These are phyloP conservation scores for Musa beccarii DNA, from an alignment of 176 grass and related monocot genomes.

Conservation along the genomic window DNA sequence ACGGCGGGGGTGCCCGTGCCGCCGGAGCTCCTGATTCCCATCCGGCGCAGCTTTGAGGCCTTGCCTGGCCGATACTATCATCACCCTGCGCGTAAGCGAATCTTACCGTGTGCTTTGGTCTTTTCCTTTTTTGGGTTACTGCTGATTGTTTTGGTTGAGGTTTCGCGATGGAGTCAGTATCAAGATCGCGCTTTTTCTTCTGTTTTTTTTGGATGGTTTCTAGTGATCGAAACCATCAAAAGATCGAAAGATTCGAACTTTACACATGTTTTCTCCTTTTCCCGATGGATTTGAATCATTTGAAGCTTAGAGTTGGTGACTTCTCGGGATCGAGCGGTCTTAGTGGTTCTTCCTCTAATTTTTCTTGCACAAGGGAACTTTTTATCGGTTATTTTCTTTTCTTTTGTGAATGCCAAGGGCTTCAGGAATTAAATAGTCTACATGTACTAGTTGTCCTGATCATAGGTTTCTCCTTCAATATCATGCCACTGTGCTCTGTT, in stretches of 20 bases:
- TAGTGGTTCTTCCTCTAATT: not conserved
- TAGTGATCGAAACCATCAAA: no score
- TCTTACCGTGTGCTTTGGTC: not conserved
- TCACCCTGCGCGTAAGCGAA: conserved; percentile 59
- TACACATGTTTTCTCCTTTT: not conserved
- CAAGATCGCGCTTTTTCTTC: not conserved
- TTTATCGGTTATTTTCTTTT: not conserved
- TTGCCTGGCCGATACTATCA: conserved; percentile 47
- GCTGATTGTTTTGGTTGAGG: not conserved
- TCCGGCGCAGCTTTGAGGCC: conserved; percentile 51
- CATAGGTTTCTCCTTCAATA: not conserved
- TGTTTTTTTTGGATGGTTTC: not conserved
- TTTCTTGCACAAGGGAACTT: not conserved
- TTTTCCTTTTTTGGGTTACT: not conserved
- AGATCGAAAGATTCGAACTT: not conserved
- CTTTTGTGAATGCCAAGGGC: not conserved
- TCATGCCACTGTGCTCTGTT: no score
- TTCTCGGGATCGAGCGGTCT: not conserved
- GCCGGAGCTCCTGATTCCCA: conserved; percentile 81
- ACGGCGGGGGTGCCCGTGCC: conserved; percentile 90
- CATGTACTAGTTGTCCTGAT: no score
- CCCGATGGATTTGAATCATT: not conserved
- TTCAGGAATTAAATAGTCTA: not conserved
- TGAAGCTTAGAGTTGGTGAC: not conserved
- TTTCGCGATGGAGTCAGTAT: not conserved